Conservation (phyloP, 108 stramenopile genomes). For the Stephanodiscus triporus region DNA sequence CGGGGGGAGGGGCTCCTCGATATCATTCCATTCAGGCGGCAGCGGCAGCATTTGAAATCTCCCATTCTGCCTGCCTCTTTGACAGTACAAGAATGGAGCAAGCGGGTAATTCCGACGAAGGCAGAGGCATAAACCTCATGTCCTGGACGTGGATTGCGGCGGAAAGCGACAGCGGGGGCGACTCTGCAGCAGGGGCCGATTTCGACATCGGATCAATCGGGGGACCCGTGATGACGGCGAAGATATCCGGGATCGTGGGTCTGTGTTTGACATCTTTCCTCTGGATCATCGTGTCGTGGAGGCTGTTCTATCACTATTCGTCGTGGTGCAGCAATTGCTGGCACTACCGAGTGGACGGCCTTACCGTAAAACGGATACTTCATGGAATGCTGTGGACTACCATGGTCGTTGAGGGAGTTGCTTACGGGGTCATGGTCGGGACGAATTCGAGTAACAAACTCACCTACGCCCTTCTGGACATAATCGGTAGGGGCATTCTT, state of each 20-base stretch:
- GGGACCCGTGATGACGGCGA: neutral
- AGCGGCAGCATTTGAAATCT: too few species aligned
- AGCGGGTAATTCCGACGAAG: neutral
- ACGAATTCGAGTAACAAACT: conserved; percentile 24
- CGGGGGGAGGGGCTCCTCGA: too few species aligned
- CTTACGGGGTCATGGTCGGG: conserved; percentile 37
- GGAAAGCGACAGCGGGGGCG: neutral
- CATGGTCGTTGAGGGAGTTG: conserved; percentile 37
- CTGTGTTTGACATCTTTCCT: conserved; percentile 35
- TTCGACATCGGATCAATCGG: neutral
- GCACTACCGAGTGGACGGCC: conserved; percentile 33
- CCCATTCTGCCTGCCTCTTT: neutral
- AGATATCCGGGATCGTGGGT: conserved; percentile 29
- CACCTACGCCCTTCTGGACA: conserved; percentile 45
- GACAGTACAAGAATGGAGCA: neutral
- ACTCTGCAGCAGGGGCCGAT: neutral
- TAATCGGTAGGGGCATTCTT: conserved; percentile 50
- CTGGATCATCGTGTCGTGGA: conserved; percentile 38
- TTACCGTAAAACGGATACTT: conserved; percentile 40
- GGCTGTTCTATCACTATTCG: conserved; percentile 44
- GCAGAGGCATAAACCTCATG: neutral
- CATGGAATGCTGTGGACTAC: conserved; percentile 37
- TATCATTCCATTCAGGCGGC: too few species aligned
- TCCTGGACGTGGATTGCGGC: neutral
- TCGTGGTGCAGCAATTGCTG: conserved; percentile 28